phyloP scores from a whole-genome alignment of 2,329 filamentous ascomycete species.

The Pseudopyricularia javanii region DNA sequence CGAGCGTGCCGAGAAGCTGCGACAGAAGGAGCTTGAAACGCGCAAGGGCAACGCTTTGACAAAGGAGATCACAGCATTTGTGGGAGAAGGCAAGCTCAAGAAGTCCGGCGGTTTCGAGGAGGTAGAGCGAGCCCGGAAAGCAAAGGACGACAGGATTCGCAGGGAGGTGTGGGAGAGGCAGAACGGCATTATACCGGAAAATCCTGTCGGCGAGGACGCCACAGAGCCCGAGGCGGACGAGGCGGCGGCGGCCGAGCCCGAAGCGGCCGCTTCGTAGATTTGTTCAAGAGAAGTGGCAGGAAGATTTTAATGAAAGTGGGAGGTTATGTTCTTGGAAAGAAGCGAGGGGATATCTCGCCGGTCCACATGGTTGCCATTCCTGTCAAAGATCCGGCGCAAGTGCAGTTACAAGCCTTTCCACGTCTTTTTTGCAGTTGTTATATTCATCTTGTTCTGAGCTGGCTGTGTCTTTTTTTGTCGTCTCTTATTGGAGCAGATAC shows the following conservation, averaged over 20 bases:
- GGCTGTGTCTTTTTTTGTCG: no score
- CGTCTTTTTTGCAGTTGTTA: not conserved
- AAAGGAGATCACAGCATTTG: conserved; percentile 74
- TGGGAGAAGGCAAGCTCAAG: conserved; percentile 83
- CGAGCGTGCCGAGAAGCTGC: conserved; percentile 84
- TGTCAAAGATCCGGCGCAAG: not conserved
- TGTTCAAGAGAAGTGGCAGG: not conserved
- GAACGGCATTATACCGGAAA: conserved; percentile 41
- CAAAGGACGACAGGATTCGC: conserved; percentile 77
- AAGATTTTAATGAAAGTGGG: no score
- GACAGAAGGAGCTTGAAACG: conserved; percentile 76
- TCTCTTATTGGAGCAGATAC: not conserved
- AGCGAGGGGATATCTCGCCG: not conserved
- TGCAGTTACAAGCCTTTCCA: not conserved
- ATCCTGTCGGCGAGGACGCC: conserved; percentile 23
- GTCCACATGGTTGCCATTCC: not conserved
- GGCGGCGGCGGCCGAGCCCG: conserved; percentile 2
- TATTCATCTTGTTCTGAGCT: not conserved
- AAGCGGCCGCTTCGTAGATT: not conserved
- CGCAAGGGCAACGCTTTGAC: conserved; percentile 66
- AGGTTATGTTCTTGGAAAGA: not conserved
- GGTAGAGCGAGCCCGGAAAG: conserved; percentile 69
- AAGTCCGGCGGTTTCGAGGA: conserved; percentile 95
- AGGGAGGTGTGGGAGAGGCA: conserved; percentile 64
- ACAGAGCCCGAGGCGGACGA: conserved; percentile 9